phyloP scores from a whole-genome alignment of 176 grass and related monocot genomes.

The Melocanna baccifera region DNA sequence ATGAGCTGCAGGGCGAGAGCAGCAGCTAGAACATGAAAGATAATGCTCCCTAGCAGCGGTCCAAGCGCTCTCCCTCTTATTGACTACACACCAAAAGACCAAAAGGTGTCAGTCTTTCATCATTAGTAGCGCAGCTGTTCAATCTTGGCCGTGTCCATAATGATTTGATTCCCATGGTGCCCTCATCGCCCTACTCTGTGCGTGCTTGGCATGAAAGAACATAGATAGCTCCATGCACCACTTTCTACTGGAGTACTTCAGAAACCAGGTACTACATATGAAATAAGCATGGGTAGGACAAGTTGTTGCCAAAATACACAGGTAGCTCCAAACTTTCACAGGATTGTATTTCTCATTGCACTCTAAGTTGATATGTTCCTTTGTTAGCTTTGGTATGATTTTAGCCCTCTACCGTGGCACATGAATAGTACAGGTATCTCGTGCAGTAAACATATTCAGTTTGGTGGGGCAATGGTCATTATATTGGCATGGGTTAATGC shows the following conservation, averaged over 20 bases:
- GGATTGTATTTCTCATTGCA: neutral
- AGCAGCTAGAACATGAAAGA: neutral
- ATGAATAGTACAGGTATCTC: neutral
- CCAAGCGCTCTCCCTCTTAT: neutral
- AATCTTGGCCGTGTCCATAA: conserved; percentile 30
- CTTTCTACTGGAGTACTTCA: neutral
- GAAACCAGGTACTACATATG: neutral
- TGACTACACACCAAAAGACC: conserved; percentile 5
- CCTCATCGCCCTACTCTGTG: conserved; percentile 13
- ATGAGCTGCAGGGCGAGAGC: neutral
- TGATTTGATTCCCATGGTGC: conserved; percentile 40
- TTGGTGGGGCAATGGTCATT: neutral
- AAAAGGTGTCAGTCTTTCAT: conserved; percentile 40
- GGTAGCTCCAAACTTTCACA: neutral
- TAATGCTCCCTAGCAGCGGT: neutral
- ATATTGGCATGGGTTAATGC: neutral
- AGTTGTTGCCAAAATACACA: neutral
- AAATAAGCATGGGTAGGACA: neutral
- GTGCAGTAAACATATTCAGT: neutral
- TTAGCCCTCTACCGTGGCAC: neutral
- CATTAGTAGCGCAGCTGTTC: conserved; percentile 25
- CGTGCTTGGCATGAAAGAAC: conserved; percentile 38
- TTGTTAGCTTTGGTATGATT: neutral
- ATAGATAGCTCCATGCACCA: neutral
- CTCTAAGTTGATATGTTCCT: neutral